Conservation (phyloP, 768 basidiomycete genomes). For the Amanita exitialis region DNA sequence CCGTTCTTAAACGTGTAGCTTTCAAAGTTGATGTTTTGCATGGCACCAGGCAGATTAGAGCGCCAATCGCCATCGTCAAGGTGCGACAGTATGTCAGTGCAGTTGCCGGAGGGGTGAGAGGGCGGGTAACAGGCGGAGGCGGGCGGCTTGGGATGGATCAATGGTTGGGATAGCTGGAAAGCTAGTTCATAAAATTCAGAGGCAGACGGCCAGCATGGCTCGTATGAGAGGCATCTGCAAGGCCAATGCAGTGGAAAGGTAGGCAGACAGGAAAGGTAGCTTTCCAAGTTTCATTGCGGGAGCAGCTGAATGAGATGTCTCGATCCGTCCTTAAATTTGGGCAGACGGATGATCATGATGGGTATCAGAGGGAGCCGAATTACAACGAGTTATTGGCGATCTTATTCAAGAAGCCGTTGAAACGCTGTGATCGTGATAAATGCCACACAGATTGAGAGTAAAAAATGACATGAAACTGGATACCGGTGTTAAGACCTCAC, state of each 20-base stretch:
- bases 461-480: too few species aligned
- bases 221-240: constrained; percentile 29
- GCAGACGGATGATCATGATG: too few species aligned
- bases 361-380: too few species aligned
- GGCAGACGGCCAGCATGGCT: constrained; percentile 33
- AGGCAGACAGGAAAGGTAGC: background rate
- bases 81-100: constrained; percentile 3
- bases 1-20: constrained; percentile 17
- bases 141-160: constrained; percentile 16
- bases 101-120: constrained; percentile 18
- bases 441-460: too few species aligned
- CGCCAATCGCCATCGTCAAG: constrained; percentile 5
- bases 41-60: constrained; percentile 6
- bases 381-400: too few species aligned
- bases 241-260: background rate
- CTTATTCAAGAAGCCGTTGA: too few species aligned
- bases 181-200: constrained; percentile 22
- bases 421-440: too few species aligned
- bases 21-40: constrained; percentile 9
- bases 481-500: too few species aligned
- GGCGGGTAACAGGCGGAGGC: constrained; percentile 27
- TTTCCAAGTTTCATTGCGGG: background rate
- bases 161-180: constrained; percentile 30
- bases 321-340: background rate
- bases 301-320: constrained; percentile 1